Conservation (phyloP, 2,329 filamentous ascomycete species). For the Aspergillus oerlinghausenensis region DNA sequence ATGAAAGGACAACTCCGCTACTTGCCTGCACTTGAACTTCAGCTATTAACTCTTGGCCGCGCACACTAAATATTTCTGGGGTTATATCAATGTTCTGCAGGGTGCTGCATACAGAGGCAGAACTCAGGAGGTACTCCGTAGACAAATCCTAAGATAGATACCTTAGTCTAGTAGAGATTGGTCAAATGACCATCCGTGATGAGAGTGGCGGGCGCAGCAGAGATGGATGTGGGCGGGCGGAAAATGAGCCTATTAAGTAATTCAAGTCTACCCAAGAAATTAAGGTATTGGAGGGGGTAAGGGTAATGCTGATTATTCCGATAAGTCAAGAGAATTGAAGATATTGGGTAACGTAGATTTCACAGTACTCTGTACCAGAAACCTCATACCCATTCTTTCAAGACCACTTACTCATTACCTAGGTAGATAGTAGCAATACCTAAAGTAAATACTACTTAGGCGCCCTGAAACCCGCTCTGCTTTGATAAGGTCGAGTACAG, state of each 20-base stretch:
- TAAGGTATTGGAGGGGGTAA: no score
- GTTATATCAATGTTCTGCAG: background rate
- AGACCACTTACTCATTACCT: background rate
- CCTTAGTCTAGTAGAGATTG: background rate
- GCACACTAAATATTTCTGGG: background rate
- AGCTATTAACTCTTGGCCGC: background rate
- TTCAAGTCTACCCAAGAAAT: no score
- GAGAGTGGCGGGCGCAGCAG: background rate
- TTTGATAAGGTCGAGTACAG: background rate
- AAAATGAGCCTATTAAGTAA: background rate
- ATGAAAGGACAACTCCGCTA: background rate
- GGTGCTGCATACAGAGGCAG: background rate
- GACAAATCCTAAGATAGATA: background rate
- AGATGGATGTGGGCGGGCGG: background rate
- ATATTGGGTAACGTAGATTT: no score
- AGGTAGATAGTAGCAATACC: background rate
- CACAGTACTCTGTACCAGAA: background rate
- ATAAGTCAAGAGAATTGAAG: background rate
- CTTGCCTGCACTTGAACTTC: background rate
- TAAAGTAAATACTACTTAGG: background rate
- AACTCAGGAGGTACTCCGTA: background rate
- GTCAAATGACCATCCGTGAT: background rate
- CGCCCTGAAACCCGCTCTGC: background rate
- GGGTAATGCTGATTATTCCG: background rate
- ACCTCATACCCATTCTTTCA: background rate